Base-by-base conservation (phyloP, 2,329 filamentous ascomycete species). In the Paradendryphiella salina region DNA sequence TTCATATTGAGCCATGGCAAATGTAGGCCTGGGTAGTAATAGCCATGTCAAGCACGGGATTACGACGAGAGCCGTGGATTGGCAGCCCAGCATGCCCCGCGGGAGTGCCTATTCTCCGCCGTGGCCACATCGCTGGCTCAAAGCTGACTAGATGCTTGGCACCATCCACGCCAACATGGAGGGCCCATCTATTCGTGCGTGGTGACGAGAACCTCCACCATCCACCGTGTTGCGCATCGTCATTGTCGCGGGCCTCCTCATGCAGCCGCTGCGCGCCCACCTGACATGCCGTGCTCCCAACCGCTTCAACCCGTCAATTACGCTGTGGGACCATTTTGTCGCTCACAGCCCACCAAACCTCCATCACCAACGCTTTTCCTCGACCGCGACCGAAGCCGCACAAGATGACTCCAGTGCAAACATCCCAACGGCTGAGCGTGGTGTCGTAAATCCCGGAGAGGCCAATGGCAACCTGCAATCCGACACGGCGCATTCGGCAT, bases 321-420 rank as follows among this genome's bases (percentile, higher is more conserved):
- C 56, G 21, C 59, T 73, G 20, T 72, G 66, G 67, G 69, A 70
- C 54, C 63, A 71, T 31, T 73, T 72, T 45, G 52, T 68, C 40
- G 46, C 55, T 21, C 61, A 64, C 10, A 47, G 43, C 31, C 44
- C 48, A 44, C 43, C 40, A 17, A 32, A 45, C 21, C 38, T 43
- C 35, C 51, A 40, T 34, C 63, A 56, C 15, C 60, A 52, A 37
- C 64, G 59, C 34, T 54, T 56, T 8, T 54, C 51, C 4, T 64
- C 62, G 33, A 60, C 61, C 15, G 54, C 58, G 14, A 46, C 54
- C 7, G 47, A 28, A 21, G 21, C 57, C 29, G 10, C 42, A 17
- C 54, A 48, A 26, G 18, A 52, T 11, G 23, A 11, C 17, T 6
- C 32, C 20, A 26, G 9, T 14, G 11, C 20, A 9, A 11, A 46